phyloP scores from a whole-genome alignment of 2,329 filamentous ascomycete genomes.

The Beauveria medogensis region DNA sequence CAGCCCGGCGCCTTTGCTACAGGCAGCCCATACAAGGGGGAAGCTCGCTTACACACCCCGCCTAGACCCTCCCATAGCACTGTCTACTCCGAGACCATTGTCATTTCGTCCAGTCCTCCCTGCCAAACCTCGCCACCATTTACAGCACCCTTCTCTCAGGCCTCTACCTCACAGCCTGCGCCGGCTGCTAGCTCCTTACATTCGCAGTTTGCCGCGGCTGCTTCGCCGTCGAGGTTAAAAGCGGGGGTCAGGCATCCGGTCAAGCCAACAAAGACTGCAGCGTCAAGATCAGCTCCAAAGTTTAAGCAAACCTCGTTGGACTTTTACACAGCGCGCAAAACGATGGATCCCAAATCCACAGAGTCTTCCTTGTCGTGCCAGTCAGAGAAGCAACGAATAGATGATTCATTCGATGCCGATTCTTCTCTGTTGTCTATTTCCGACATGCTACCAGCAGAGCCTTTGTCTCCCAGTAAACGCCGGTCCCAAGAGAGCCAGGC shows the following conservation, averaged over 20 bases:
- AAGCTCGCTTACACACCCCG: constrained; percentile 9
- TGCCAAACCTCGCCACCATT: constrained; percentile 21
- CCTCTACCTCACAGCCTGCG: constrained; percentile 12
- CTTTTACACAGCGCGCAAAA: constrained; percentile 18
- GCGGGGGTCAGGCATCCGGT: not conserved
- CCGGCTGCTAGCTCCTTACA: constrained; percentile 20
- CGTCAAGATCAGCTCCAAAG: constrained; percentile 12
- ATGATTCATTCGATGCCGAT: not conserved
- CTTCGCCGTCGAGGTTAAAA: constrained; percentile 5
- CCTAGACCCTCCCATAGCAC: constrained; percentile 7
- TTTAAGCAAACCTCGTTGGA: constrained; percentile 28
- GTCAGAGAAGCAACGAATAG: not conserved
- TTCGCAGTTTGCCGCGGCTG: constrained; percentile 17
- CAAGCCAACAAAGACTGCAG: not conserved
- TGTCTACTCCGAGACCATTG: constrained; percentile 4
- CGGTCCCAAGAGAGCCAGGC: constrained; percentile 6
- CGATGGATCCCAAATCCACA: not conserved
- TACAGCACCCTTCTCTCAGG: constrained; percentile 16
- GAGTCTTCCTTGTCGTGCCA: not conserved
- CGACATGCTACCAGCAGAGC: not conserved
- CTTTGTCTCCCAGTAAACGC: constrained; percentile 2
- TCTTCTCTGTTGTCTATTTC: not conserved
- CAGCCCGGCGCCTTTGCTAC: constrained; percentile 21
- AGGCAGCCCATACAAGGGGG: constrained; percentile 9
- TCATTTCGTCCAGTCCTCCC: constrained; percentile 10